phyloP scores from a whole-genome alignment of 1,284 basidiomycete genomes.

The Ganoderma boninense region DNA sequence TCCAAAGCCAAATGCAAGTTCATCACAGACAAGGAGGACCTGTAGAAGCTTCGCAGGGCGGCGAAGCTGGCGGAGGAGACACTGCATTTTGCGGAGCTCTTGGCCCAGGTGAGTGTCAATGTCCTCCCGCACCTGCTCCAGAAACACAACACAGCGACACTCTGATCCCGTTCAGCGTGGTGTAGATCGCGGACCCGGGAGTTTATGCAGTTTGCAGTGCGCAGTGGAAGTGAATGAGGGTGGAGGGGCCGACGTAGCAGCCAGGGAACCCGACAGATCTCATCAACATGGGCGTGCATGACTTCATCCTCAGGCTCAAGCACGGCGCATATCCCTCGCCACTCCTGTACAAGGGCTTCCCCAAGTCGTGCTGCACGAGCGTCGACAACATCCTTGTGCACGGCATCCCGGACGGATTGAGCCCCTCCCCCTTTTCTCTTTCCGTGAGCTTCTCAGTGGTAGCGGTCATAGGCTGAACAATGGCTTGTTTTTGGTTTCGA shows the following conservation, averaged over 20 bases:
- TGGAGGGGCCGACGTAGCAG: background rate
- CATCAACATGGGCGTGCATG: slow-evolving; percentile 77
- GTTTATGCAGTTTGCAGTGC: background rate
- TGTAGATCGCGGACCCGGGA: background rate
- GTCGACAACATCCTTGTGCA: slow-evolving; percentile 88
- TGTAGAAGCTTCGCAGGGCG: slow-evolving; percentile 62
- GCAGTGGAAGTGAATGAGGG: background rate
- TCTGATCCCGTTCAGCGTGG: no score
- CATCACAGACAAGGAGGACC: slow-evolving; percentile 63
- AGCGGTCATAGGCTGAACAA: background rate
- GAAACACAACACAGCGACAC: background rate
- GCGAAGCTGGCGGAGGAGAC: slow-evolving; percentile 70
- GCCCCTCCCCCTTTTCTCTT: no score
- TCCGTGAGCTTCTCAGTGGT: no score
- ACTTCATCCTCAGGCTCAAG: slow-evolving; percentile 71
- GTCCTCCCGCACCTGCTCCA: background rate
- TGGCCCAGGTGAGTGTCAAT: slow-evolving; percentile 64
- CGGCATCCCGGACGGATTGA: slow-evolving; percentile 85
- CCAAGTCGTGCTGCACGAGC: slow-evolving; percentile 89
- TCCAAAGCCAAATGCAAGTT: slow-evolving; percentile 53
- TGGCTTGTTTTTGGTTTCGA: no score
- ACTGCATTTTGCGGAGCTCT: slow-evolving; percentile 62
- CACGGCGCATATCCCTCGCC: slow-evolving; percentile 90
- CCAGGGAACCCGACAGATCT: slow-evolving; percentile 59
- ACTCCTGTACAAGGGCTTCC: slow-evolving; percentile 82